Evolutionary conservation across 805 yeast species (phyloP).

Genomic region (Wickerhamomyces canadensis): DNA sequence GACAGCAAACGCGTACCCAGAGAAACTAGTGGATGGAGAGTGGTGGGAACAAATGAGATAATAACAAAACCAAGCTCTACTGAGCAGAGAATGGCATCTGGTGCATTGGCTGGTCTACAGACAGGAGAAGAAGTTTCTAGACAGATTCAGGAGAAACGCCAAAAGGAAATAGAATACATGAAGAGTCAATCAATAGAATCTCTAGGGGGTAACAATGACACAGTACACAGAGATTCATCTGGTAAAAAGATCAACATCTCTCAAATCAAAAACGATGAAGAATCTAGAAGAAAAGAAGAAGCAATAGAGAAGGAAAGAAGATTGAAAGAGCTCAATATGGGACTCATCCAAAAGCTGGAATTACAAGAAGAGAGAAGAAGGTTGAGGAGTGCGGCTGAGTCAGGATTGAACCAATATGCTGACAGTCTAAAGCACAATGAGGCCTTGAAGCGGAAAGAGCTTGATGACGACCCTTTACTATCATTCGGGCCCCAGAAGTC

Average conservation of each 20-base stretch:
- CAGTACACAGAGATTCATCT: slow-evolving; percentile 54
- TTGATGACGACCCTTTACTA: slow-evolving; percentile 61
- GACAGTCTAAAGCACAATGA: slow-evolving; percentile 35
- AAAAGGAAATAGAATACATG: slow-evolving; percentile 16
- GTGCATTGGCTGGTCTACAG: slow-evolving; percentile 40
- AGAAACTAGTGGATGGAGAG: slow-evolving; percentile 17
- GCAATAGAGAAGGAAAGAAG: slow-evolving; percentile 24
- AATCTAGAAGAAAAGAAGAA: slow-evolving; percentile 23
- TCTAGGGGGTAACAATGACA: slow-evolving; percentile 23
- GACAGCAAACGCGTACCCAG: background rate
- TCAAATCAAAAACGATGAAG: slow-evolving; percentile 21
- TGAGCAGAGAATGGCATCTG: slow-evolving; percentile 22
- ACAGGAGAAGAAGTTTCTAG: slow-evolving; percentile 37
- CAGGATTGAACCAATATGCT: slow-evolving; percentile 27
- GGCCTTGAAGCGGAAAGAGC: slow-evolving; percentile 26
- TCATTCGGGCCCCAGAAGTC: slow-evolving; percentile 32
- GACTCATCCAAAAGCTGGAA: slow-evolving; percentile 34
- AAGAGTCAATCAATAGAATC: slow-evolving; percentile 7
- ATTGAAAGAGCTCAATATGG: slow-evolving; percentile 29
- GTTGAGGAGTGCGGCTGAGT: slow-evolving; percentile 22
- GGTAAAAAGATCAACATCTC: slow-evolving; percentile 49
- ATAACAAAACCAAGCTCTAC: background rate
- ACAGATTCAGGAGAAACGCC: slow-evolving; percentile 30
- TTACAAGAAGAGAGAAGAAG: slow-evolving; percentile 29
- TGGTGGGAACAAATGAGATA: slow-evolving; percentile 12